Conservation (phyloP, 768 basidiomycete genomes). For the Royoungia palumana region DNA sequence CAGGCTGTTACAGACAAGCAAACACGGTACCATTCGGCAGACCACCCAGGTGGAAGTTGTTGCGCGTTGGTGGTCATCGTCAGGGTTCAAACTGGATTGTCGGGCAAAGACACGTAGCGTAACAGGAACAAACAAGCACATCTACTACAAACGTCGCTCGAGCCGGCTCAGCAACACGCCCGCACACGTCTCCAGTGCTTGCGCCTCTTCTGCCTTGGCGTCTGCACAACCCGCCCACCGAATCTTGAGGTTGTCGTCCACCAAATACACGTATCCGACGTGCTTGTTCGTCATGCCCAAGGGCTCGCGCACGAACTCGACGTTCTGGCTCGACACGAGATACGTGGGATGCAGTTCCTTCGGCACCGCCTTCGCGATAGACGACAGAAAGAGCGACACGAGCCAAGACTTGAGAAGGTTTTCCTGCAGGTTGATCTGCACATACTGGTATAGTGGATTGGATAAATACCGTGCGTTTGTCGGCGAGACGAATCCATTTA, state of each 20-base stretch:
- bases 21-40: constrained; percentile 76
- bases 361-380: constrained; percentile 67
- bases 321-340: constrained; percentile 75
- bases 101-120: constrained; percentile 23
- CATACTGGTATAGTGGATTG: constrained; percentile 63
- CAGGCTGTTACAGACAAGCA: too few relatives aligned
- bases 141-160: constrained; percentile 25
- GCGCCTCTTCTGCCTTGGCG: constrained; percentile 69
- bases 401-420: constrained; percentile 91
- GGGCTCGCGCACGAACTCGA: constrained; percentile 82
- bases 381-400: constrained; percentile 77
- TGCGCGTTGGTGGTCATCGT: constrained; percentile 48
- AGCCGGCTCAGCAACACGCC: constrained; percentile 65
- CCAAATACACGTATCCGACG: constrained; percentile 88
- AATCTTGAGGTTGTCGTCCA: constrained; percentile 80
- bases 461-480: constrained; percentile 50
- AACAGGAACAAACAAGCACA: constrained; percentile 25
- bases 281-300: constrained; percentile 87
- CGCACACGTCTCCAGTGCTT: constrained; percentile 64
- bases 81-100: background rate
- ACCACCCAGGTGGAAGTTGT: constrained; percentile 89
- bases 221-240: constrained; percentile 93
- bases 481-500: constrained; percentile 61
- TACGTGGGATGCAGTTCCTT: constrained; percentile 64
- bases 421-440: constrained; percentile 92